Percentiles rank a stretch among this genome's conserved stretches.
Conservation (phyloP, 345 rosid genomes). For the Arabidopsis thaliana region TAIR10.1 NC_003075.7:14875001-14875500, state of each 20-base stretch:
- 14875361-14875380: neutral
- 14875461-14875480: neutral
- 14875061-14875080: neutral
- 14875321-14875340: neutral
- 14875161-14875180: neutral
- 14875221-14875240: neutral
- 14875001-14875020: neutral
- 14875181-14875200: neutral
- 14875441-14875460: neutral
- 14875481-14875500: neutral
- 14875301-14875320: neutral
- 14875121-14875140: neutral
- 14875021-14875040: constrained; percentile 1
- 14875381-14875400: neutral
- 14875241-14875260: neutral
- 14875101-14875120: neutral
- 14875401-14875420: neutral
- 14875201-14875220: too few species aligned
- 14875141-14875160: constrained; percentile 2
- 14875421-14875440: neutral
- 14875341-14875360: neutral
- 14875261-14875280: neutral
- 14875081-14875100: neutral
- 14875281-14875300: neutral
- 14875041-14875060: neutral